Evolutionary conservation across 2,329 filamentous ascomycete genomes (phyloP).

Genomic region (Aspergillus fructus): DNA sequence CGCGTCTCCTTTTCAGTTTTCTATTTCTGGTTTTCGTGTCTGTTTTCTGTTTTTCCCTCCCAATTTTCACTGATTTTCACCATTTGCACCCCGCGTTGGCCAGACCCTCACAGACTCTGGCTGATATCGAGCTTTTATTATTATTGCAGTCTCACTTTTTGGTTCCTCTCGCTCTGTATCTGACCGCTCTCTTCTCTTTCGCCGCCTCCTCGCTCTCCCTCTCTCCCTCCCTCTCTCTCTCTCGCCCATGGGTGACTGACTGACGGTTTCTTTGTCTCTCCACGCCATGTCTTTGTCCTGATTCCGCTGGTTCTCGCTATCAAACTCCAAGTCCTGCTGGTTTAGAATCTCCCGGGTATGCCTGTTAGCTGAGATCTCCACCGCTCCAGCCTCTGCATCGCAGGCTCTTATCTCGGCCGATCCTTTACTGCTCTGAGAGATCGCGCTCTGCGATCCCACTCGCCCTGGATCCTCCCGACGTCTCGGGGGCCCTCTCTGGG

Average conservation of each 20-base stretch:
- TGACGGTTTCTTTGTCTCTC: neutral
- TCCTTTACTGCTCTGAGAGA: conserved; percentile 11
- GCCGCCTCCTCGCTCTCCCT: neutral
- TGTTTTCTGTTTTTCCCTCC: neutral
- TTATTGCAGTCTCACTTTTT: neutral
- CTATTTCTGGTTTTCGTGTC: neutral
- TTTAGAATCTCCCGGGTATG: neutral
- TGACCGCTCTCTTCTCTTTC: conserved; percentile 1
- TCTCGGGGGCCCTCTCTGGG: conserved; percentile 48
- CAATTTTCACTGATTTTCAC: neutral
- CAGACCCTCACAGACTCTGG: conserved; percentile 11
- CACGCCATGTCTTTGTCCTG: conserved; percentile 12
- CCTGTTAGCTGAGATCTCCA: neutral
- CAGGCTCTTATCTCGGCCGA: neutral
- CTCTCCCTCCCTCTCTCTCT: neutral
- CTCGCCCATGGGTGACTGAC: conserved; percentile 3
- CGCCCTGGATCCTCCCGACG: conserved; percentile 52
- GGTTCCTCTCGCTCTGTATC: neutral
- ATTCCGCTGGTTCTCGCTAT: neutral
- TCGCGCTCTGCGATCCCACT: conserved; percentile 34
- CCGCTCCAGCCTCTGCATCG: neutral
- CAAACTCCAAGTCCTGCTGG: neutral
- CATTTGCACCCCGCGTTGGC: conserved; percentile 22
- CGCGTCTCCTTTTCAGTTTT: neutral
- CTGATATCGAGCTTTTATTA: neutral